Base-by-base conservation (phyloP, 2,329 filamentous ascomycete species). In the Diplodia sapinea region DNA sequence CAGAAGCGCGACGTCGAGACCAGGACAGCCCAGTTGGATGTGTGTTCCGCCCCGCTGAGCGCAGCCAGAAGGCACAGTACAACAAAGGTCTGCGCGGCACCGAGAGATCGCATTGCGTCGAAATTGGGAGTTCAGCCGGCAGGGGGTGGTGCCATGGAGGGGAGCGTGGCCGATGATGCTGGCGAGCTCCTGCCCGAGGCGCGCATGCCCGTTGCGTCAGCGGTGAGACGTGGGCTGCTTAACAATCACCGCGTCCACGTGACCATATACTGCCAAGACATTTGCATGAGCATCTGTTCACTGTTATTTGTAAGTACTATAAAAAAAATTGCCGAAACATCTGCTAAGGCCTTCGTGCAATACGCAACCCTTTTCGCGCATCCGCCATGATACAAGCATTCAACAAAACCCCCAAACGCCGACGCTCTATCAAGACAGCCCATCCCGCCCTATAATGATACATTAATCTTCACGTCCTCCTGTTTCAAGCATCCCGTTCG, bases 11-110 rank as follows among this genome's bases (percentile, higher is more conserved):
- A 99, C 6, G 95, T 99, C 71, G 92, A 95, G 68, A 99, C 95
- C n/a, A 99, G 89, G 70, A 99, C 95, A 11, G 95, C 95, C 95
- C 95, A 99, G 82, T 99, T 99, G 77, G 93, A 97, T 17, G 95
- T 99, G 82, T 99, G 95, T 74, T 94, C 90, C 72, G 88, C 87
- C 23, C 17, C n/a, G 29, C 38, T 36, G 26, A 67, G 36, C 13
- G 57, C 56, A 11, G 9, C 49, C 23, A 67, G 57, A 23, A 67
- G 52, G 36, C 64, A 66, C 54, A 50, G 38, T 12, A 23, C 29
- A 13, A 40, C 11, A n/a, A 57, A 26, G 17, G 56, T 17, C 23
- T n/a, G 31, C 11, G 17, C 40, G 7, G 23, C 43, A 13, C 20
- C 15, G 33, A 62, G 31, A 17, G 43, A 31, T 11, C 47, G 59